Evolutionary conservation across 208 protist species (phyloP), one percentile per base, ranked within the genome.

Genomic region (Balamuthia mandrillaris): DNA sequence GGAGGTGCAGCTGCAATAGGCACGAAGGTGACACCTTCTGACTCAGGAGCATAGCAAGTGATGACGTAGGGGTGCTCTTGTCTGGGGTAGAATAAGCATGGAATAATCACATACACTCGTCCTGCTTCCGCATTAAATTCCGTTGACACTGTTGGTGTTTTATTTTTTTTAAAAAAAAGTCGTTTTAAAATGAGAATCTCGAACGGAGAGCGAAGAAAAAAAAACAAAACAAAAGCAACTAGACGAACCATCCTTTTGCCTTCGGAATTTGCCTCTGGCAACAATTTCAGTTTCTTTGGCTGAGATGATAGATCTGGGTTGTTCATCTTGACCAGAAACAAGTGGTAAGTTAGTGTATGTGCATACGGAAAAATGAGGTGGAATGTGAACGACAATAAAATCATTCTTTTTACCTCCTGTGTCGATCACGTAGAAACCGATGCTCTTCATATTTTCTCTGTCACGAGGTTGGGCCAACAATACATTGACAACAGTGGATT

Each of bases 351-450:
- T n/a, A n/a, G n/a, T n/a, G n/a, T n/a, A n/a, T n/a, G n/a, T n/a
- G n/a, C n/a, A n/a, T n/a, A n/a, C n/a, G n/a, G n/a, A n/a, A n/a
- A n/a, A n/a, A n/a, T n/a, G n/a, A n/a, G n/a, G n/a, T n/a, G n/a
- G n/a, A n/a, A n/a, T n/a, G n/a, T n/a, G n/a, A n/a, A n/a, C n/a
- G n/a, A n/a, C n/a, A 61, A 6, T 4, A 66, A 24, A 37, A 24
- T 6, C 14, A 3, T 61, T 0, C 7, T n/a, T 61, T n/a, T 2
- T 61, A n/a, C n/a, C n/a, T n/a, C n/a, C n/a, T n/a, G n/a, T n/a
- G n/a, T 70, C 61, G 33, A 49, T 49, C n/a, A 70, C 27, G 37
- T 70, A 70, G 61, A 70, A 70, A 5, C 61, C 61, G 33, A 70
- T 70, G 37, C 61, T 70, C 61, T 70, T 70, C 16, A 27, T 70